phyloP scores from a whole-genome alignment of 176 grass and related monocot species.

The Zizania latifolia region DNA sequence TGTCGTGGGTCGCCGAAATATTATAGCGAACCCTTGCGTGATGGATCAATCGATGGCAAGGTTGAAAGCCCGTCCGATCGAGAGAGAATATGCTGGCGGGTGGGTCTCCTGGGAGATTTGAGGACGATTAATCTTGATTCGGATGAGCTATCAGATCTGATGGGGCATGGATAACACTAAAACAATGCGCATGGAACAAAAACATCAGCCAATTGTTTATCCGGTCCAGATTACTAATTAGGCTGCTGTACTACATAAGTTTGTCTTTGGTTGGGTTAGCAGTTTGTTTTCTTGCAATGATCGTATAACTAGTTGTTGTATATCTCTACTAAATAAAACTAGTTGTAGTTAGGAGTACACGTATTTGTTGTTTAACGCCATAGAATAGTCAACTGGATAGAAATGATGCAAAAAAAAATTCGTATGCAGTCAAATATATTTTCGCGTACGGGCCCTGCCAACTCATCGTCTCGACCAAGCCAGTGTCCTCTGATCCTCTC shows the following conservation, averaged over 20 bases:
- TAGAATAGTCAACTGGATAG: not conserved
- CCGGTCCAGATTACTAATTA: not conserved
- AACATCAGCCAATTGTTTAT: not conserved
- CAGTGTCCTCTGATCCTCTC: no score
- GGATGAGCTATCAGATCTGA: conserved; percentile 23
- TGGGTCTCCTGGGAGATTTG: conserved; percentile 13
- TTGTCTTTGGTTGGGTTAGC: not conserved
- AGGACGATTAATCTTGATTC: not conserved
- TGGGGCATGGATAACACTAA: not conserved
- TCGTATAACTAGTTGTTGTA: not conserved
- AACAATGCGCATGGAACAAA: conserved; percentile 14
- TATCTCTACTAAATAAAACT: not conserved
- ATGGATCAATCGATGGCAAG: not conserved
- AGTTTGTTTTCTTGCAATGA: not conserved
- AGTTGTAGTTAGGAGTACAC: not conserved
- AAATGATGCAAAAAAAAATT: not conserved
- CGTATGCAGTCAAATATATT: not conserved
- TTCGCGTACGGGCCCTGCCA: not conserved
- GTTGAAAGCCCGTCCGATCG: not conserved
- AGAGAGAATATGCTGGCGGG: not conserved
- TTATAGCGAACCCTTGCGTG: no score
- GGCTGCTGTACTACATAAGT: not conserved
- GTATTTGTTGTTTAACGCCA: not conserved
- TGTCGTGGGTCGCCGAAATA: no score
- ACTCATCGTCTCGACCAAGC: not conserved